These are phyloP conservation scores for Picochlorum costavermella DNA, from an alignment of 139 green algal genomes.

Conservation along the genomic window DNA sequence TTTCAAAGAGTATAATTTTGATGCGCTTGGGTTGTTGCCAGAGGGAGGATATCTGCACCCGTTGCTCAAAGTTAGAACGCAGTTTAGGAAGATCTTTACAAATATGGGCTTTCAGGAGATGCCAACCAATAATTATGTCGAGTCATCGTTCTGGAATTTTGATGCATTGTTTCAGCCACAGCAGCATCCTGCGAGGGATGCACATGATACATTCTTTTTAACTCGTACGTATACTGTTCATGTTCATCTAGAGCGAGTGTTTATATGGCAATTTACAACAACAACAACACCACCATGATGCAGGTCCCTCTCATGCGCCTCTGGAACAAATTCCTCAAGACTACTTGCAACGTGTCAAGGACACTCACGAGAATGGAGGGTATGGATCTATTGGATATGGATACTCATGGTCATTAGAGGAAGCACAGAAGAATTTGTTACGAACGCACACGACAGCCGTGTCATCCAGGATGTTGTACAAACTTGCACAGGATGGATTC, in stretches of 20 bases:
- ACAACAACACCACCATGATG: no score
- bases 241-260: no score
- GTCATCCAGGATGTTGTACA: conserved; percentile 91
- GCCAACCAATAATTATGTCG: conserved; percentile 89
- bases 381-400: conserved; percentile 83
- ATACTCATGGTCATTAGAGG: conserved; percentile 80
- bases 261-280: no score
- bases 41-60: conserved; percentile 85
- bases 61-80: conserved; percentile 89
- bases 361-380: conserved; percentile 75
- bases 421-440: conserved; percentile 97
- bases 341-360: conserved; percentile 81
- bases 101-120: conserved; percentile 92
- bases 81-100: conserved; percentile 93
- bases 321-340: conserved; percentile 50
- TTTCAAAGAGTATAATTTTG: conserved; percentile 99
- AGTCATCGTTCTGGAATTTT: conserved; percentile 98
- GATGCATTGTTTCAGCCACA: conserved; percentile 98
- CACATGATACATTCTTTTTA: conserved; percentile 99
- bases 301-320: conserved; percentile 57
- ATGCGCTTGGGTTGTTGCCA: conserved; percentile 62
- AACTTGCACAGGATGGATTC: conserved; percentile 65
- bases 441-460: conserved; percentile 98
- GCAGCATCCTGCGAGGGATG: conserved; percentile 93
- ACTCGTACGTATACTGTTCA: conserved; percentile 35